Percentiles rank a stretch among this genome's conserved stretches.
Evolutionary conservation across 108 stramenopile species (phyloP).

Genomic region (Nitzschia inconspicua): DNA sequence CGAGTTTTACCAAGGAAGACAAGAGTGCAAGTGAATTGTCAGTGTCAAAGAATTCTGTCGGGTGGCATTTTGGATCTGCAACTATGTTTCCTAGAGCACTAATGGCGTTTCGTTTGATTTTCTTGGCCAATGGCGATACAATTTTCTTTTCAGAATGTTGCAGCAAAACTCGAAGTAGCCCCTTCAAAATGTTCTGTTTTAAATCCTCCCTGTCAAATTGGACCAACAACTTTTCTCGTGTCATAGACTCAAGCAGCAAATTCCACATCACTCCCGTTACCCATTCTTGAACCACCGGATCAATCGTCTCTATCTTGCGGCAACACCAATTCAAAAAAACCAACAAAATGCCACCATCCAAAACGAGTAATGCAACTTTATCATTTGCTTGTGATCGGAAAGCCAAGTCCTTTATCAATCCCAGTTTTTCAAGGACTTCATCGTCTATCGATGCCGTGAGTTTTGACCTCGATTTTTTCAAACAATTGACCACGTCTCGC

Average conservation of each 20-base stretch:
- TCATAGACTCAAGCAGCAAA: conserved; percentile 15
- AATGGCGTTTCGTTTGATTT: conserved; percentile 27
- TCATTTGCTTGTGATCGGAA: conserved; percentile 30
- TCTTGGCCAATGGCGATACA: neutral
- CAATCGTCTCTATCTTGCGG: neutral
- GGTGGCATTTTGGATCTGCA: conserved; percentile 7
- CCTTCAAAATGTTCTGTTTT: conserved; percentile 5
- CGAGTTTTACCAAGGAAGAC: conserved; percentile 5
- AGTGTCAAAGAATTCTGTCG: neutral
- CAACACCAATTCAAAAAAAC: conserved; percentile 4
- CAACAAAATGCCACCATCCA: conserved; percentile 12
- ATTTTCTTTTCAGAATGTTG: neutral
- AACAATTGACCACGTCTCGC: neutral
- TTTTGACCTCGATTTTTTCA: neutral
- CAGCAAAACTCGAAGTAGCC: conserved; percentile 5
- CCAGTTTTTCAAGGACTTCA: conserved; percentile 11
- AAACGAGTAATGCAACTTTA: conserved; percentile 8
- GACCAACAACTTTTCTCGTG: conserved; percentile 9
- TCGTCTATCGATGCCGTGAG: neutral
- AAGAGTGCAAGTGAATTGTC: neutral
- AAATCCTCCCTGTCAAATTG: conserved; percentile 1
- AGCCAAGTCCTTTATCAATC: conserved; percentile 37
- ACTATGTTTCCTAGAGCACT: conserved; percentile 39
- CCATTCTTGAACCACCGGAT: conserved; percentile 16
- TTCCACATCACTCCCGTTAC: conserved; percentile 52